These are phyloP conservation scores for Saccharomycopsis sp. DNA, from an alignment of 805 yeast species.

Conservation along the genomic window DNA sequence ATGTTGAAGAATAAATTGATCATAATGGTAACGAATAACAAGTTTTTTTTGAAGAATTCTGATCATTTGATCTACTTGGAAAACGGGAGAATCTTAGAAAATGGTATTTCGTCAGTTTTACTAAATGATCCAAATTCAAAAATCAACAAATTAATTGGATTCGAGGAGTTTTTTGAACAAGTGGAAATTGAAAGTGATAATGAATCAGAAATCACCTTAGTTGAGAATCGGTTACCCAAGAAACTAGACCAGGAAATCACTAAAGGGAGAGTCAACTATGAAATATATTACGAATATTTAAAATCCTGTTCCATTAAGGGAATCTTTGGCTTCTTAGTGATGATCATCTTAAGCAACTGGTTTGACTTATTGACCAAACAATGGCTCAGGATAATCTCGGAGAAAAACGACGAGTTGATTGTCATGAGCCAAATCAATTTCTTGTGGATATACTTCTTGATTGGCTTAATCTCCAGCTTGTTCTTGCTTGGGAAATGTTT, in stretches of 20 bases:
- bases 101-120: slow-evolving; percentile 42
- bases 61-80: slow-evolving; percentile 50
- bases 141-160: too few species aligned
- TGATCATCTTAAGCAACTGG: slow-evolving; percentile 21
- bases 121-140: slow-evolving; percentile 26
- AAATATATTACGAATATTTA: too few species aligned
- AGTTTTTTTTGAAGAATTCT: slow-evolving; percentile 45
- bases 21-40: slow-evolving; percentile 48
- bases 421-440: slow-evolving; percentile 31
- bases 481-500: slow-evolving; percentile 45
- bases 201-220: too few species aligned
- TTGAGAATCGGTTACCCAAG: too few species aligned
- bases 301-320: too few species aligned
- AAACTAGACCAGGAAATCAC: too few species aligned
- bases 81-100: slow-evolving; percentile 44
- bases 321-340: too few species aligned
- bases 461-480: slow-evolving; percentile 46
- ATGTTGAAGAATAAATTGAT: slow-evolving; percentile 41
- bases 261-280: too few species aligned
- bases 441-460: slow-evolving; percentile 30
- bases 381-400: too few species aligned
- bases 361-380: slow-evolving; percentile 37
- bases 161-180: too few species aligned
- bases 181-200: too few species aligned
- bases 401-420: slow-evolving; percentile 61